These are phyloP conservation scores for Eucalyptus albens DNA, from an alignment of 345 rosid species.

Conservation along the genomic window DNA sequence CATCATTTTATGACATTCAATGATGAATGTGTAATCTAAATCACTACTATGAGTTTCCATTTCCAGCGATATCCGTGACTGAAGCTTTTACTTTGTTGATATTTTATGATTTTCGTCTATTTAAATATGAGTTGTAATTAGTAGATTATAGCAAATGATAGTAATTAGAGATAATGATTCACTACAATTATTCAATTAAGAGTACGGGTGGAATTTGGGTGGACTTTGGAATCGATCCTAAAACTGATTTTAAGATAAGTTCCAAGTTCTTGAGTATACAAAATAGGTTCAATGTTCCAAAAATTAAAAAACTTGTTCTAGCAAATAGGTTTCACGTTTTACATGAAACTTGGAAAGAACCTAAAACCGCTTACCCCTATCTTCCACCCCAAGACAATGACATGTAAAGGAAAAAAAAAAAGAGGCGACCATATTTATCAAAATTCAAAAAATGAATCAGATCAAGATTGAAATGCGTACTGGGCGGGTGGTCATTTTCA, in stretches of 20 bases:
- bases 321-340: rapidly evolving
- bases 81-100: too few relatives aligned
- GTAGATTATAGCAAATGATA: rapidly evolving
- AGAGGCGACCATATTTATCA: not conserved
- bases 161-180: too few relatives aligned
- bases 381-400: not conserved
- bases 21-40: too few relatives aligned
- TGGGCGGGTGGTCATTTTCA: not conserved
- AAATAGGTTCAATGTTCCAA: too few relatives aligned
- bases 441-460: not conserved
- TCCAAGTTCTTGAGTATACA: too few relatives aligned
- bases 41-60: rapidly evolving
- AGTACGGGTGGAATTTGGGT: rapidly evolving
- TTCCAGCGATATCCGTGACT: rapidly evolving
- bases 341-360: too few relatives aligned
- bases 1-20: rapidly evolving
- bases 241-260: rapidly evolving
- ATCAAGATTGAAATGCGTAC: not conserved
- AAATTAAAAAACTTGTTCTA: too few relatives aligned
- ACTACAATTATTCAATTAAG: too few relatives aligned
- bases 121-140: too few relatives aligned
- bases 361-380: rapidly evolving
- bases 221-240: rapidly evolving
- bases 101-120: too few relatives aligned
- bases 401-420: not conserved